phyloP scores from a whole-genome alignment of 1,284 basidiomycete genomes.

The Ustilago lituana region DNA sequence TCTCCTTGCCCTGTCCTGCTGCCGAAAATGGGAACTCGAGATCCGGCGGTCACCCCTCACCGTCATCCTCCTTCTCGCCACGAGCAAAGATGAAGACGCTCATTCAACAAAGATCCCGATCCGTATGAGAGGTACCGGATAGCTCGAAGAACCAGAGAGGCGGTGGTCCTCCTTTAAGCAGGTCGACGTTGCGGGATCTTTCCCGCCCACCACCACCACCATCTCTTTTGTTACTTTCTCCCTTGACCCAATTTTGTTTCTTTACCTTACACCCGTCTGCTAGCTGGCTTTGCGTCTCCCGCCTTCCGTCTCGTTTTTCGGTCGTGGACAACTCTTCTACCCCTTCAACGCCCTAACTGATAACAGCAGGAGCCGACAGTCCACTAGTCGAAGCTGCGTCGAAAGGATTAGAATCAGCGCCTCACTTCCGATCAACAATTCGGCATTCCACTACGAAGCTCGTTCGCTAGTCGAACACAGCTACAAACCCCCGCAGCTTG shows the following conservation, averaged over 20 bases:
- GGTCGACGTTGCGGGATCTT: neutral
- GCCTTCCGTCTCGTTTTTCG: neutral
- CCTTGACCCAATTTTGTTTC: slow-evolving; percentile 6
- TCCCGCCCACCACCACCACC: slow-evolving; percentile 32
- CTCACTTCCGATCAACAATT: neutral
- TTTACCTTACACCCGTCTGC: slow-evolving; percentile 3
- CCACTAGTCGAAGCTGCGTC: too few species aligned
- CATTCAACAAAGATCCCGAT: too few species aligned
- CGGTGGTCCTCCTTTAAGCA: neutral
- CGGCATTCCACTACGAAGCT: neutral
- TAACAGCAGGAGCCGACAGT: too few species aligned
- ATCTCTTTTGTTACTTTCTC: slow-evolving; percentile 3
- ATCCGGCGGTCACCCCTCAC: too few species aligned
- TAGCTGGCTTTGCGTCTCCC: slow-evolving; percentile 16
- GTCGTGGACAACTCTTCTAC: neutral
- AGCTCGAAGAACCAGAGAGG: too few species aligned
- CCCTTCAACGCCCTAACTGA: too few species aligned
- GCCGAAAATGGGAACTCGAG: slow-evolving; percentile 13
- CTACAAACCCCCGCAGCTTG: neutral
- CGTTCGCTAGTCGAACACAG: slow-evolving; percentile 10
- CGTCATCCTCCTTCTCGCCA: too few species aligned
- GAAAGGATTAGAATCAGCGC: too few species aligned
- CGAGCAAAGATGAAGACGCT: too few species aligned
- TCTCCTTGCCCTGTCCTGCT: too few species aligned
- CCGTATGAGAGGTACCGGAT: too few species aligned